A percentile compares a stretch with the other conserved stretches of the same genome.
Evolutionary conservation across 208 protist genomes (phyloP).

Genomic region (Trypanosoma avium): DNA sequence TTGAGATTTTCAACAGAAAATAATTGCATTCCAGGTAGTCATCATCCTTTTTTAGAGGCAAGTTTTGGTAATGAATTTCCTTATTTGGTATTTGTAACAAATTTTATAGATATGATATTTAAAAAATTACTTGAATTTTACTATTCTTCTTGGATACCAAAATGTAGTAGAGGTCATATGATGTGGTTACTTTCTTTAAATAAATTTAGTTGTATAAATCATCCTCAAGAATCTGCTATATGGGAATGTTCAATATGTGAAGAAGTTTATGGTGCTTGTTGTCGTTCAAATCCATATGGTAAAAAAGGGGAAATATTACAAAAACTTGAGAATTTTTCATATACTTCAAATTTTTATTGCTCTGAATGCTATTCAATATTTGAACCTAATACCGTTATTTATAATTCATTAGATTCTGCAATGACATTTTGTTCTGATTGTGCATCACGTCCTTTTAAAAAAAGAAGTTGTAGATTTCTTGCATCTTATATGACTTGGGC

Average conservation of each 20-base stretch:
- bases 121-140: slow-evolving; percentile 40
- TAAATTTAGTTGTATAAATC: slow-evolving; percentile 54
- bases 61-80: slow-evolving; percentile 72
- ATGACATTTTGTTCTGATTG: slow-evolving; percentile 60
- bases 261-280: slow-evolving; percentile 73
- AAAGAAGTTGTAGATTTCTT: slow-evolving; percentile 52
- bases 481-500: slow-evolving; percentile 63
- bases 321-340: slow-evolving; percentile 11
- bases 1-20: slow-evolving; percentile 44
- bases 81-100: slow-evolving; percentile 40
- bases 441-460: slow-evolving; percentile 67
- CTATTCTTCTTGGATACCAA: slow-evolving; percentile 60
- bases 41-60: slow-evolving; percentile 25
- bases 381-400: slow-evolving; percentile 24
- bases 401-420: slow-evolving; percentile 11
- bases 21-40: slow-evolving; percentile 31
- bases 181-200: slow-evolving; percentile 62
- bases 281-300: slow-evolving; percentile 44
- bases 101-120: slow-evolving; percentile 50
- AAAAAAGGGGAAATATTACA: slow-evolving; percentile 27
- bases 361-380: slow-evolving; percentile 42
- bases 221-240: slow-evolving; percentile 50
- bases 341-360: slow-evolving; percentile 31
- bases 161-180: slow-evolving; percentile 61
- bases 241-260: slow-evolving; percentile 84